Conservation (phyloP, 1,284 basidiomycete genomes). For the Leccinum ponderosum region DNA sequence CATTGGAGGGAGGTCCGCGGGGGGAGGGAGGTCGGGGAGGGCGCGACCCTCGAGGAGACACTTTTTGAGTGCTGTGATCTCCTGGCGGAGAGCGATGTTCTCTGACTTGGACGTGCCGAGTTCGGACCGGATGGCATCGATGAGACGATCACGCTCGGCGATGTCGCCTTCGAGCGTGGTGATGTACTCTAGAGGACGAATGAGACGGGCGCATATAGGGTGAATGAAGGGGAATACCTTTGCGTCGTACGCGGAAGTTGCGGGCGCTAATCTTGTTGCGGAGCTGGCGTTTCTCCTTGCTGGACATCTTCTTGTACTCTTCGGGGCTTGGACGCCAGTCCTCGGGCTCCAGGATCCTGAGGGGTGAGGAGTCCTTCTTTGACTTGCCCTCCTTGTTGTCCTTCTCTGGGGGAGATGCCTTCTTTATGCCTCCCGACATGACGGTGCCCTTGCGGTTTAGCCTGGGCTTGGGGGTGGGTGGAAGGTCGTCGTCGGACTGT, state of each 20-base stretch:
- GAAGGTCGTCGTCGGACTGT: conserved; percentile 24
- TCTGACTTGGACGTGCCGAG: conserved; percentile 79
- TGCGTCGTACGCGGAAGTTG: conserved; percentile 91
- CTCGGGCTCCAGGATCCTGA: conserved; percentile 46
- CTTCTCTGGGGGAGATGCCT: conserved; percentile 39
- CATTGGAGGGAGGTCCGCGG: conserved; percentile 40
- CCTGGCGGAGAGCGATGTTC: conserved; percentile 83
- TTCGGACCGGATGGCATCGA: conserved; percentile 87
- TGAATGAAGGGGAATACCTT: conserved; percentile 54
- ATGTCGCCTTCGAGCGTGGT: conserved; percentile 92
- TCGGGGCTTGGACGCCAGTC: conserved; percentile 87
- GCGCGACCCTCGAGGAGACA: conserved; percentile 66
- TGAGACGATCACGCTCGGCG: conserved; percentile 87
- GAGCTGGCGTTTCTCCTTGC: conserved; percentile 95
- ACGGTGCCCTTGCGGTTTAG: conserved; percentile 67
- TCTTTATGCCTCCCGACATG: conserved; percentile 71
- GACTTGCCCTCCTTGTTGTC: conserved; percentile 32
- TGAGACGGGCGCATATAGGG: conserved; percentile 9
- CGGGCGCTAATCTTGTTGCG: conserved; percentile 96
- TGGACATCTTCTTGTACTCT: conserved; percentile 93
- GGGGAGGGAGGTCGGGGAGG: conserved; percentile 43
- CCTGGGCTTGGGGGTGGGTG: conserved; percentile 36
- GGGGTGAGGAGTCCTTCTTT: conserved; percentile 11
- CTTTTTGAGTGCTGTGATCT: conserved; percentile 83
- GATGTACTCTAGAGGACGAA: conserved; percentile 75